Conservation (phyloP, 139 green algal species). For the Micractinium conductrix region DNA sequence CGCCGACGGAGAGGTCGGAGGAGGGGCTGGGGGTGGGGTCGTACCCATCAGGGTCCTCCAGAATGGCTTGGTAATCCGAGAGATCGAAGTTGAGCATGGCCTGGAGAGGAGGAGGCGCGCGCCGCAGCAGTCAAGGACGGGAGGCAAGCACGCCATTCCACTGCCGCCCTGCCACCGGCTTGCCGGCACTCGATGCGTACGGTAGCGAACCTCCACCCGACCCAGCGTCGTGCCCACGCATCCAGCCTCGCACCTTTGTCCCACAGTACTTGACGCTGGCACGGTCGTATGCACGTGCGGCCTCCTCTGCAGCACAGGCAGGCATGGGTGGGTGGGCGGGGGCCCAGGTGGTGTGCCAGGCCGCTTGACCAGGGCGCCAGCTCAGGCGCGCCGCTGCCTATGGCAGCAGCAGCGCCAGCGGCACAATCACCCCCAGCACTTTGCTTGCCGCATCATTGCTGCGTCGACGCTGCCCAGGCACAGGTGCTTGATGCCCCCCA, state of each 20-base stretch:
- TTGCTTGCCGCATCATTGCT: no score
- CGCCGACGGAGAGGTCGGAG: background rate
- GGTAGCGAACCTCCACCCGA: no score
- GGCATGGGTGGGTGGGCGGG: background rate
- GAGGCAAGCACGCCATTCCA: no score
- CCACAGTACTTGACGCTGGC: slow-evolving; percentile 72
- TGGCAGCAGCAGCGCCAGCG: background rate
- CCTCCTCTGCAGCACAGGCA: slow-evolving; percentile 44
- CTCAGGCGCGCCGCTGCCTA: background rate
- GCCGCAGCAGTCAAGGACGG: background rate
- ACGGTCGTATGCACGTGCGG: slow-evolving; percentile 74
- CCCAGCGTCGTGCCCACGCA: no score
- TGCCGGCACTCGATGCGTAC: no score
- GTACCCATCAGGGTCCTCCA: slow-evolving; percentile 40
- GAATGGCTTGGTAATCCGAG: slow-evolving; percentile 52
- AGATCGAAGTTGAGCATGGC: slow-evolving; percentile 75
- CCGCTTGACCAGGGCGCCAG: background rate
- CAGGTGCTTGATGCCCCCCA: slow-evolving; percentile 57
- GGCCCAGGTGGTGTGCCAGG: background rate
- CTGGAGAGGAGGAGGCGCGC: background rate
- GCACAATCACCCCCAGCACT: background rate
- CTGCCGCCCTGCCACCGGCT: no score
- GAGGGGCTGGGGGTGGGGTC: background rate
- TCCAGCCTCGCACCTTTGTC: slow-evolving; percentile 39
- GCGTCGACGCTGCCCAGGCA: background rate